These are phyloP conservation scores for Malassezia furfur DNA, from an alignment of 1,284 basidiomycete genomes.

Conservation along the genomic window DNA sequence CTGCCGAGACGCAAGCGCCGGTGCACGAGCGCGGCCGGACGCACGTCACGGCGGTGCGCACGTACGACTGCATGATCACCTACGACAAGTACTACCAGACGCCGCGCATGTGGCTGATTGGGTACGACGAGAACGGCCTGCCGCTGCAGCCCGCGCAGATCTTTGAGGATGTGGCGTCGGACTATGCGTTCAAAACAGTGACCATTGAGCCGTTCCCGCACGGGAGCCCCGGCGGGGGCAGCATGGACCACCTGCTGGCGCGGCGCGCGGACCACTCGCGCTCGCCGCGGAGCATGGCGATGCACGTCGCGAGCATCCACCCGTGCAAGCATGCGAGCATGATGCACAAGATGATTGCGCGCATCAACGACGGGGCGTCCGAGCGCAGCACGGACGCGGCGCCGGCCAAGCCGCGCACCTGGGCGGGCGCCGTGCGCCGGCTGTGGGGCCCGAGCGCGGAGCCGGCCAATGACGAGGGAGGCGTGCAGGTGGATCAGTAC, in stretches of 20 bases:
- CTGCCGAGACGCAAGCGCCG: background rate
- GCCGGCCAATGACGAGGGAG: background rate
- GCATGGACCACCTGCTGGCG: constrained; percentile 4
- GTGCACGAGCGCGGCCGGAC: background rate
- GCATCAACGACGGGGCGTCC: constrained; percentile 67
- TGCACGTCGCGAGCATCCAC: constrained; percentile 62
- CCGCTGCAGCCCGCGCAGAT: constrained; percentile 63
- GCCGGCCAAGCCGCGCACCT: constrained; percentile 51
- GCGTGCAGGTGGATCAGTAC: constrained; percentile 44
- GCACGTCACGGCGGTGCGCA: constrained; percentile 56
- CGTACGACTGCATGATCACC: constrained; percentile 98
- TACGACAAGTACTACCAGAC: constrained; percentile 68
- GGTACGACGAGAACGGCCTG: constrained; percentile 43
- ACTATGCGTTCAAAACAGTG: constrained; percentile 96
- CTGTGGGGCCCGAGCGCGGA: constrained; percentile 52
- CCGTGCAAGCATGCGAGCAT: constrained; percentile 98
- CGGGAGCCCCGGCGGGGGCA: constrained; percentile 55
- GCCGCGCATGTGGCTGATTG: constrained; percentile 45
- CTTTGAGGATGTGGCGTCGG: constrained; percentile 92
- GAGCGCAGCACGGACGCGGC: background rate
- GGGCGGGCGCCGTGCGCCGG: constrained; percentile 63
- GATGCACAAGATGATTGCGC: constrained; percentile 99
- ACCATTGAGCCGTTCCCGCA: constrained; percentile 98
- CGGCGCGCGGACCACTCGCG: background rate
- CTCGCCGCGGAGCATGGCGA: constrained; percentile 16